Base-by-base conservation (phyloP, 495 filamentous ascomycete genomes). In the Extremus antarcticus region DNA sequence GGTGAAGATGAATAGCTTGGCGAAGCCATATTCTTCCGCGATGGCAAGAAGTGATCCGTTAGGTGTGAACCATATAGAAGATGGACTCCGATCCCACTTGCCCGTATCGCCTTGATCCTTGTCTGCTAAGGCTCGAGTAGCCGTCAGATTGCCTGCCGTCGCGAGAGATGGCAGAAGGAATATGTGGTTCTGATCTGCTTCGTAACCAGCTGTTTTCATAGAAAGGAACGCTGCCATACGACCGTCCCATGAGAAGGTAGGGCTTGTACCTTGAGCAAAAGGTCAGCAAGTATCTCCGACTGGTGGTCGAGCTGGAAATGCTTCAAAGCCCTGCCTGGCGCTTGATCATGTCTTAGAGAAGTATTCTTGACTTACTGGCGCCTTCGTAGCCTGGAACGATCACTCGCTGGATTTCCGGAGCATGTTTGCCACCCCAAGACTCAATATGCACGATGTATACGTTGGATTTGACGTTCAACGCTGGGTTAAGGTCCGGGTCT, bases 101-200 rank as follows among this genome's bases (percentile, higher is more conserved):
- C 49, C 25, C 16, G 38, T 29, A 11, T 46, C 48, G 21, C 29
- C 35, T 22, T 25, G 22, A 35, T 13, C 7, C 4, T 35, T 7
- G 19, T 58, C 41, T 51, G 52, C 51, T 2, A 51, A 4, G 38
- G 43, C 24, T 32, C 21, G 21, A 20, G 13, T 54, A 81, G 76
- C 3, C 25, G 17, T 55, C 81, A 76, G 63, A 84, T 78, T 60
- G 11, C 25, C 69, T 69, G 21, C 75, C 61, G 32, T 74, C 73
- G 11, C 74, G 75, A 63, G 55, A 47, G 69, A 59, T 16, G 55
- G 51, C n/a, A 70, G 52, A 19, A 94, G 70, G 50, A 96, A 68
- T 2, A 95, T 76, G 2, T 86, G 76, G 47, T 90, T 86, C 68
- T 88, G 87, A 71, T 96, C 91, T 10, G 84, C 84, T 70, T 97